A percentile compares a stretch with the other conserved stretches of the same genome.
Evolutionary conservation across 2,329 filamentous ascomycete species (phyloP).

Genomic region (Colletotrichum agaves): DNA sequence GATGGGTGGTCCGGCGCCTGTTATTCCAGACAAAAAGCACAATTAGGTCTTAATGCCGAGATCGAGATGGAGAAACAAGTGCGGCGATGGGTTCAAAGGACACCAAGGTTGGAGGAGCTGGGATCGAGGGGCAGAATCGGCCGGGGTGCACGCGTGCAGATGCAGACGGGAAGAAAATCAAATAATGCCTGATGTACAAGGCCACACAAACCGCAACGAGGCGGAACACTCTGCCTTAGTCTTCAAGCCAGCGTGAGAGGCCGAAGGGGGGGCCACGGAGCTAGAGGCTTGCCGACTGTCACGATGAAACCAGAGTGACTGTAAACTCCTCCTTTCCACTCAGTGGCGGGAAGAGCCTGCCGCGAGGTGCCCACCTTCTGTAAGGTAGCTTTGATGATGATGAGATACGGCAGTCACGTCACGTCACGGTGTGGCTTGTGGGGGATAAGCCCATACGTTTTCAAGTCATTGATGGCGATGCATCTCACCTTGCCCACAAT

Average conservation of each 20-base stretch:
- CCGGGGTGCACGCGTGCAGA: slow-evolving; percentile 15
- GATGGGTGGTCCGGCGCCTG: slow-evolving; percentile 9
- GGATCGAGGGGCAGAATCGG: slow-evolving; percentile 18
- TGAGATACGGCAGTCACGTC: not conserved
- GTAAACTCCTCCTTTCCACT: not conserved
- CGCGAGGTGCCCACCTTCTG: no score
- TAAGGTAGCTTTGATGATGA: not conserved
- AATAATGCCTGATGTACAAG: slow-evolving; percentile 28
- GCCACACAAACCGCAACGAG: slow-evolving; percentile 14
- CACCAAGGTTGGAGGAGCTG: not conserved
- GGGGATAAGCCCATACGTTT: not conserved
- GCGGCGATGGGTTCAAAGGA: not conserved
- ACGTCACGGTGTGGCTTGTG: not conserved
- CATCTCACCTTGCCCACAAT: no score
- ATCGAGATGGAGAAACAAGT: slow-evolving; percentile 12
- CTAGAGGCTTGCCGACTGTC: not conserved
- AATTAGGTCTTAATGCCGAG: not conserved
- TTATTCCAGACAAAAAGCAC: slow-evolving; percentile 16
- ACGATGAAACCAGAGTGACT: slow-evolving; percentile 14
- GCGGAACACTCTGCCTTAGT: not conserved
- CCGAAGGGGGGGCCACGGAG: not conserved
- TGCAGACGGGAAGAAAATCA: slow-evolving; percentile 24
- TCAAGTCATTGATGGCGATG: not conserved
- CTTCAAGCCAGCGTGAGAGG: slow-evolving; percentile 2
- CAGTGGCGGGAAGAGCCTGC: not conserved